Conservation (phyloP, 768 basidiomycete species). For the Dacryopinax primogenitus region DNA sequence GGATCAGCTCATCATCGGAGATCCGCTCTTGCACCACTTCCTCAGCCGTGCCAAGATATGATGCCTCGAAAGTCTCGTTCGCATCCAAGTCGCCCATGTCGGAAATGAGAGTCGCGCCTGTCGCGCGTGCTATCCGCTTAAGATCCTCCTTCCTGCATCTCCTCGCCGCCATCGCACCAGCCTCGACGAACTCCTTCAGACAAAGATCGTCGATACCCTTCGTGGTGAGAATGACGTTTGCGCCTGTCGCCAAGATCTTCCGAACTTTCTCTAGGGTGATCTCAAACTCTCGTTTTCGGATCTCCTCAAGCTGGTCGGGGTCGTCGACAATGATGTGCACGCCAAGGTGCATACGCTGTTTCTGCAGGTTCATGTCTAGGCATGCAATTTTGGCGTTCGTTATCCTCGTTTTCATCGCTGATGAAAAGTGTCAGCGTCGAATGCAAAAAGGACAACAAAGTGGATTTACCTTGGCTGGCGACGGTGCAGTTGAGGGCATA, state of each 20-base stretch:
- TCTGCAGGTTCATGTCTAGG: slow-evolving; percentile 93
- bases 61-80: slow-evolving; percentile 91
- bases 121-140: slow-evolving; percentile 90
- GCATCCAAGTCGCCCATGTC: slow-evolving; percentile 93
- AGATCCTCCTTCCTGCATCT: slow-evolving; percentile 97
- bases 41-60: slow-evolving; percentile 80
- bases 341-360: slow-evolving; percentile 93
- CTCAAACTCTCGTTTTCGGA: slow-evolving; percentile 86
- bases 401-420: slow-evolving; percentile 96
- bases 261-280: slow-evolving; percentile 91
- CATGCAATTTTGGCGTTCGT: slow-evolving; percentile 93
- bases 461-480: slow-evolving; percentile 77
- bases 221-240: slow-evolving; percentile 92
- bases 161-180: slow-evolving; percentile 96
- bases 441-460: neutral
- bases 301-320: slow-evolving; percentile 90
- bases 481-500: slow-evolving; percentile 98
- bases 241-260: slow-evolving; percentile 90
- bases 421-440: neutral
- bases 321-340: slow-evolving; percentile 96
- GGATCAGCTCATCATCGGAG: slow-evolving; percentile 94
- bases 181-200: slow-evolving; percentile 96
- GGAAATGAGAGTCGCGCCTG: slow-evolving; percentile 84
- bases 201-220: slow-evolving; percentile 98
- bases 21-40: slow-evolving; percentile 96